Base-by-base conservation (phyloP, 1,139 yeast genomes). In the Entelexis paramagnoliae region DNA sequence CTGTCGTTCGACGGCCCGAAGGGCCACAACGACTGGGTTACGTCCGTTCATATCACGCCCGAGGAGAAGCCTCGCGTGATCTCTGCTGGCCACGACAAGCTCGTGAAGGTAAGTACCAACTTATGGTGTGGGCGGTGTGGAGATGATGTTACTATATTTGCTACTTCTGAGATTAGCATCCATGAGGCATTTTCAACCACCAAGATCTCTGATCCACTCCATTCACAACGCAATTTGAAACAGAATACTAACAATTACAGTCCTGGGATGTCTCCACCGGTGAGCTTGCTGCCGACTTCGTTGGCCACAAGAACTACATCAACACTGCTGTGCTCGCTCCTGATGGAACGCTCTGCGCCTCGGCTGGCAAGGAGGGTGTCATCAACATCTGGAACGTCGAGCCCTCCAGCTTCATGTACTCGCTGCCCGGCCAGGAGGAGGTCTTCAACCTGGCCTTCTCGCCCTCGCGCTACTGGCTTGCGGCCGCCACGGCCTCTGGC, bases 381-480 rank as follows among this genome's bases (percentile, higher is more conserved):
- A 85, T 91, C 80, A 83, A 87, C 88, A 83, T 93, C 74, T 91
- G 99, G 99, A 95, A 89, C 79, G 82, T 91, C 76, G 81, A 83
- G 81, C 75, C 80, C 68, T 82, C 85, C 79, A 75, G 77, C 72
- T 84, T 91, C 70, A 80, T 89, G 71, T 91, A 88, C 95, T 83
- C 96, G 70, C 83, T 91, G 74, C 79, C 80, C 69, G 93, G 96
- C 66, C 87, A 93, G 73, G 93, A 91, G 71, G 98, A 91, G 80
- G 91, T 93, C 67, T 87, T 86, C 76, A 93, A 96, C 72, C 83
- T 91, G 72, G 95, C 96, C 69, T 93, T 91, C 95, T 89, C 98
- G 73, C 98, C 99, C 77, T 86, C 87, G 95, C 89, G 98, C 84
- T 93, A 87, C 93, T 91, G 98, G 98, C 86, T 93, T 75, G 93